These are phyloP conservation scores for Eleusine indica DNA, from an alignment of 176 grass and related monocot species.

Conservation along the genomic window DNA sequence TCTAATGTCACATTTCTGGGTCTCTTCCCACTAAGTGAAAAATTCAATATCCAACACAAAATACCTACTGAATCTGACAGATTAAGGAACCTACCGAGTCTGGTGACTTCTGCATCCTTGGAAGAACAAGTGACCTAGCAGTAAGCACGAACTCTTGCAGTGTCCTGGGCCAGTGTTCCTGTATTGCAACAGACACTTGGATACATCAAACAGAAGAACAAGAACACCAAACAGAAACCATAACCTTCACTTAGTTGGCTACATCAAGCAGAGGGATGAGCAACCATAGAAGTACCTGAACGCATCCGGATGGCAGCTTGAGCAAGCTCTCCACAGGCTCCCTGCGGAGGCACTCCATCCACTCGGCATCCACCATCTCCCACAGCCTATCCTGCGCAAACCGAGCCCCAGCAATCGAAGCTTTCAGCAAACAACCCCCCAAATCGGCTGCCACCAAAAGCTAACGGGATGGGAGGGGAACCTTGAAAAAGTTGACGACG, in stretches of 20 bases:
- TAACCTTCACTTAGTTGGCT: no score
- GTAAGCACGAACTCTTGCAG: constrained; percentile 63
- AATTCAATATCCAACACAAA: not conserved
- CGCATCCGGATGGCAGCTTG: constrained; percentile 67
- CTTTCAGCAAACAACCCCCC: not conserved
- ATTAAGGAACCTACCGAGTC: constrained; percentile 52
- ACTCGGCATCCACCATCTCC: constrained; percentile 75
- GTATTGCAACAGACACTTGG: not conserved
- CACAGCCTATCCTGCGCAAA: constrained; percentile 67
- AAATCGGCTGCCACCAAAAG: not conserved
- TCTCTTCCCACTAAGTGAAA: not conserved
- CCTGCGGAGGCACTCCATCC: constrained; percentile 81
- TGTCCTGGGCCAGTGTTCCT: constrained; percentile 79
- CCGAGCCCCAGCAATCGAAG: not conserved
- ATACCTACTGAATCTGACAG: not conserved
- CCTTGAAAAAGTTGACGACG: constrained; percentile 99
- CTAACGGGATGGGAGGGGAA: not conserved
- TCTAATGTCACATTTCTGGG: not conserved
- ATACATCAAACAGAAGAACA: not conserved
- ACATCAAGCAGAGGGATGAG: not conserved
- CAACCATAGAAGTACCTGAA: constrained; percentile 43
- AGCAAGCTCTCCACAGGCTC: constrained; percentile 67
- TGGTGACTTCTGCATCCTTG: constrained; percentile 53
- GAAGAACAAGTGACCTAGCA: constrained; percentile 65
- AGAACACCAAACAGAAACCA: not conserved